Percentiles rank a stretch among this genome's conserved stretches.
These are phyloP conservation scores for Arabidopsis arenosa DNA, from an alignment of 345 rosid species.

Conservation along the genomic window DNA sequence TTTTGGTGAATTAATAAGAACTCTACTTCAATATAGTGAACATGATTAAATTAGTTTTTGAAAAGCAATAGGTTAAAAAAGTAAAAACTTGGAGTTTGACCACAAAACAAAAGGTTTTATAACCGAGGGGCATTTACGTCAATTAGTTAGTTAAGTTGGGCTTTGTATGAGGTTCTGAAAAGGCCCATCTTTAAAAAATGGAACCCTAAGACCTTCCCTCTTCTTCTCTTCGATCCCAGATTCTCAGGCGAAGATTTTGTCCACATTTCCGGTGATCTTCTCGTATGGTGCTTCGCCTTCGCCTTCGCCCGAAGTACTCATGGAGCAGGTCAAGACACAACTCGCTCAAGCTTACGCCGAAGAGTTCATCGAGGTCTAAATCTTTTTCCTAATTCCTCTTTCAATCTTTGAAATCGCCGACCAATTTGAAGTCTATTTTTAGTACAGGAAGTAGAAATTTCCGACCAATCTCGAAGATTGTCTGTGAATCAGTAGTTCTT, in stretches of 20 bases:
- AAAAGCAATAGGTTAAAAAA: background rate
- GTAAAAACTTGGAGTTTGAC: too few relatives aligned
- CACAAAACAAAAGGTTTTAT: background rate
- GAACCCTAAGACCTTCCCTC: too few relatives aligned
- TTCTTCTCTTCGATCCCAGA: too few relatives aligned
- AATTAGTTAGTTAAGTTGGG: background rate
- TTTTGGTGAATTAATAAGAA: too few relatives aligned
- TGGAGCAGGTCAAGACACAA: constrained; percentile 72
- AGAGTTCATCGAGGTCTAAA: constrained; percentile 70
- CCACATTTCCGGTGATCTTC: too few relatives aligned
- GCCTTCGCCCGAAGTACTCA: constrained; percentile 52
- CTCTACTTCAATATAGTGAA: background rate
- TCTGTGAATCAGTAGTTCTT: too few relatives aligned
- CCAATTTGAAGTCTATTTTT: background rate
- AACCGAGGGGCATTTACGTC: background rate
- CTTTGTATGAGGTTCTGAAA: background rate
- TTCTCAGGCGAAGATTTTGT: too few relatives aligned
- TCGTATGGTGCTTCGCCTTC: too few relatives aligned
- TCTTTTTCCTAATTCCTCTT: background rate
- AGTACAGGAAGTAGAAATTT: background rate
- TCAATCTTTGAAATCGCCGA: background rate
- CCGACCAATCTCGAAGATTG: background rate
- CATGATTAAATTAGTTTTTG: background rate
- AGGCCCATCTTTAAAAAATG: constrained; percentile 4
- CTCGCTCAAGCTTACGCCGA: constrained; percentile 85